Base-by-base conservation (phyloP, 371 early-diverging fungal species). In the Saksenaea oblongispora region DNA sequence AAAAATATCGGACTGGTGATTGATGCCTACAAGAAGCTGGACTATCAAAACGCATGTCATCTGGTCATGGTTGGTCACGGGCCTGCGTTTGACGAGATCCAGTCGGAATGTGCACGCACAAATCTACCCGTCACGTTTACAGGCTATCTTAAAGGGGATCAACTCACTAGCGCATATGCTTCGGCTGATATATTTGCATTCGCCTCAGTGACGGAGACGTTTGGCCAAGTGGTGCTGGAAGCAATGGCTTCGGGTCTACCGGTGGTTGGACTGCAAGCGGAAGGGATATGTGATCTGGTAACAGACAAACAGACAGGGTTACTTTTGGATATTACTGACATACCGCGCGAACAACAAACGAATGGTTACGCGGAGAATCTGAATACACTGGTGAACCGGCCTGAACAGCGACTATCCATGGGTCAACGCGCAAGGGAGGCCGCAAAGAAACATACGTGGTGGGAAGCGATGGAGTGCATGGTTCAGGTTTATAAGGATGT, bases 41-140 rank as follows among this genome's bases (percentile, higher is more conserved):
- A 82, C 59, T 47, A 47, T 22, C 73, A 82, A 26, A 28, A 34
- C 7, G 28, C 18, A 0, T 79, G 80, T 36, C 83, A 82, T 66
- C 69, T 82, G 28, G 80, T 82, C 42, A 60, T 82, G 22, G 79
- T 82, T n/a, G 83, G 83, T 17, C 73, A 82, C 59, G 83, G 83
- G 14, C 80, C 83, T 15, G 80, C 83, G 5, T 61, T 76, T 22
- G 66, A 71, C 9, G 75, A 70, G 8, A 72, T 82, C 1, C 73
- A 76, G 36, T 42, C 54, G 0, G 56, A 59, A 31, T 77, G 74
- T 18, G 58, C 42, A 5, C 34, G 37, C 34, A 36, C 51, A 9
- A 31, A 63, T 56, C 61, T 72, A 0, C 78, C 78, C 22, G 76
- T 82, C 22, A 82, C 83, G 2, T 75, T 76, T 22, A 79, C 83